These are phyloP conservation scores for Asterella californica DNA, from an alignment of 225 moss, liverwort and hornwort species.

Conservation along the genomic window DNA sequence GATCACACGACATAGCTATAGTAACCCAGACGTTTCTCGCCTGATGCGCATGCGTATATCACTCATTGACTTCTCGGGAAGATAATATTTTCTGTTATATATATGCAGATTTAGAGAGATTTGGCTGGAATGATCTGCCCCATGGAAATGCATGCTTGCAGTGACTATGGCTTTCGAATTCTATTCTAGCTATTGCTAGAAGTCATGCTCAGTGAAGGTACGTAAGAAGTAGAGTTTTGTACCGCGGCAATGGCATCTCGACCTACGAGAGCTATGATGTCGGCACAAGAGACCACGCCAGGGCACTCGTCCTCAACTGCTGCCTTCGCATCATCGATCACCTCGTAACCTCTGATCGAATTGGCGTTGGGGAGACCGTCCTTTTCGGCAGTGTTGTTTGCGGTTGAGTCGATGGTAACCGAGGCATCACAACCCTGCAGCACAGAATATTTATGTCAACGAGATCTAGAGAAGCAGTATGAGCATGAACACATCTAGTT, in stretches of 20 bases:
- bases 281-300: neutral
- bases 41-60: too few species aligned
- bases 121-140: too few species aligned
- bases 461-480: too few species aligned
- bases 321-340: neutral
- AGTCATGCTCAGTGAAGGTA: neutral
- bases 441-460: too few species aligned
- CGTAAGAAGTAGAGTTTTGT: neutral
- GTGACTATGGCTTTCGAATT: too few species aligned
- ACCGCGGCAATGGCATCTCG: neutral
- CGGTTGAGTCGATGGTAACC: neutral
- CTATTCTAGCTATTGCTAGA: neutral
- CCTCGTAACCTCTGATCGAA: conserved; percentile 4
- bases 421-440: conserved; percentile 9
- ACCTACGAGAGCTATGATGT: neutral
- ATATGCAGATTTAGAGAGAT: too few species aligned
- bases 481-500: too few species aligned
- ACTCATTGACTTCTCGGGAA: too few species aligned
- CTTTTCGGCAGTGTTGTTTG: neutral
- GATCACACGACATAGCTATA: too few species aligned
- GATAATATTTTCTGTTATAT: too few species aligned
- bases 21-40: too few species aligned
- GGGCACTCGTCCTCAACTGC: neutral
- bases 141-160: too few species aligned
- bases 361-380: neutral